Conservation (phyloP, 768 basidiomycete genomes). For the Naganishia friedmannii region DNA sequence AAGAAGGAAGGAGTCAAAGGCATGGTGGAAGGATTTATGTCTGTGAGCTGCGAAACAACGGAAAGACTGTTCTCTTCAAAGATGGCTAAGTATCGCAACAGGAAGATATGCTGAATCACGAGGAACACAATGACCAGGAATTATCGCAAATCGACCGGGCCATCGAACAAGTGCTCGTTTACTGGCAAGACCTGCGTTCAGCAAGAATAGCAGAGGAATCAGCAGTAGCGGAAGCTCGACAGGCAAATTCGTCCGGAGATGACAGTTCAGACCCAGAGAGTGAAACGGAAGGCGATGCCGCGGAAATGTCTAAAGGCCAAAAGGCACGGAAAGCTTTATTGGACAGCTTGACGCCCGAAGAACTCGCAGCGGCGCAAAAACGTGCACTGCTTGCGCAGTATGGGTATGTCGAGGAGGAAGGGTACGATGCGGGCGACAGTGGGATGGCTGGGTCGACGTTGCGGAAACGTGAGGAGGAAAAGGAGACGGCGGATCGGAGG, state of each 20-base stretch:
- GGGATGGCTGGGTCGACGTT: conserved; percentile 36
- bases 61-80: neutral
- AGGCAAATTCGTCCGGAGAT: neutral
- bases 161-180: conserved; percentile 22
- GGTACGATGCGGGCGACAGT: conserved; percentile 32
- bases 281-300: conserved; percentile 17
- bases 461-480: conserved; percentile 44
- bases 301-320: conserved; percentile 4
- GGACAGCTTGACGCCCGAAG: conserved; percentile 40
- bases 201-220: conserved; percentile 4
- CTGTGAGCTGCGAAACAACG: neutral
- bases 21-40: conserved; percentile 44
- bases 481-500: conserved; percentile 43
- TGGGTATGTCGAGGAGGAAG: conserved; percentile 46
- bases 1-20: conserved; percentile 49
- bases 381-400: conserved; percentile 46
- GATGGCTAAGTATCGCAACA: neutral
- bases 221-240: conserved; percentile 11
- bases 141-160: conserved; percentile 15
- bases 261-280: conserved; percentile 6
- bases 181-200: conserved; percentile 25
- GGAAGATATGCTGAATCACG: conserved; percentile 21
- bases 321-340: conserved; percentile 30
- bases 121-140: conserved; percentile 11
- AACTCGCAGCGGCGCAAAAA: conserved; percentile 42